Evolutionary conservation across 179 eudicot genomes (phyloP).

Genomic region (Beta macrorhiza): DNA sequence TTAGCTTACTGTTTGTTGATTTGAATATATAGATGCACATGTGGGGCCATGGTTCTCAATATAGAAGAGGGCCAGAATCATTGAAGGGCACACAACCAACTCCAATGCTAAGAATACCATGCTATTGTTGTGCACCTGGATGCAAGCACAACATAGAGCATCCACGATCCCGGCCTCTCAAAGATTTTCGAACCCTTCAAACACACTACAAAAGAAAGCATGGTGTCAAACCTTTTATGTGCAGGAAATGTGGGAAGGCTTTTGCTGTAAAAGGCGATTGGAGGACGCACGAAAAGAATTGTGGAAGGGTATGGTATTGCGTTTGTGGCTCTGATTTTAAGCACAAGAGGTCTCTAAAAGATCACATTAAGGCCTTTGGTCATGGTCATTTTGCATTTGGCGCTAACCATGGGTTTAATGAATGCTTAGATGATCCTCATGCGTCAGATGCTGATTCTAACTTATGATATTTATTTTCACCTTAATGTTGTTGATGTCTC

Average conservation of each 20-base stretch:
- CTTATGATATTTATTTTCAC: constrained; percentile 23
- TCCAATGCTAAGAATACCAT: constrained; percentile 69
- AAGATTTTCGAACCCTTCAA: constrained; percentile 76
- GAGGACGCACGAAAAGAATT: constrained; percentile 89
- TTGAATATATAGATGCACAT: constrained; percentile 51
- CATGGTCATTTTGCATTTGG: constrained; percentile 54
- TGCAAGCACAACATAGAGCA: constrained; percentile 82
- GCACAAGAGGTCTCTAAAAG: constrained; percentile 82
- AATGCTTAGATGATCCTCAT: constrained; percentile 17
- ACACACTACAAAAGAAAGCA: constrained; percentile 86
- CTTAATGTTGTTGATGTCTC: no score
- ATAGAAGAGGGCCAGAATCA: constrained; percentile 76
- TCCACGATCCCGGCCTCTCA: constrained; percentile 64
- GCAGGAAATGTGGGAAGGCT: constrained; percentile 70
- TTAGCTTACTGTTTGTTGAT: not conserved
- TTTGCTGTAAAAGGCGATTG: constrained; percentile 86
- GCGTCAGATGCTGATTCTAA: constrained; percentile 30
- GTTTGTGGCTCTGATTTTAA: constrained; percentile 79
- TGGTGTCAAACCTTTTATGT: constrained; percentile 54
- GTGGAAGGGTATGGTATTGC: constrained; percentile 82
- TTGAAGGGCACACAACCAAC: constrained; percentile 73
- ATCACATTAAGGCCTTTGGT: constrained; percentile 69
- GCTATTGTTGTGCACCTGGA: constrained; percentile 59
- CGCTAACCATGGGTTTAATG: not conserved
- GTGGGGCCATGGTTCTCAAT: constrained; percentile 94